Percentiles rank a stretch among this genome's conserved stretches.
Evolutionary conservation across 2,329 filamentous ascomycete genomes (phyloP).

Genomic region (Coniochaeta sp.): DNA sequence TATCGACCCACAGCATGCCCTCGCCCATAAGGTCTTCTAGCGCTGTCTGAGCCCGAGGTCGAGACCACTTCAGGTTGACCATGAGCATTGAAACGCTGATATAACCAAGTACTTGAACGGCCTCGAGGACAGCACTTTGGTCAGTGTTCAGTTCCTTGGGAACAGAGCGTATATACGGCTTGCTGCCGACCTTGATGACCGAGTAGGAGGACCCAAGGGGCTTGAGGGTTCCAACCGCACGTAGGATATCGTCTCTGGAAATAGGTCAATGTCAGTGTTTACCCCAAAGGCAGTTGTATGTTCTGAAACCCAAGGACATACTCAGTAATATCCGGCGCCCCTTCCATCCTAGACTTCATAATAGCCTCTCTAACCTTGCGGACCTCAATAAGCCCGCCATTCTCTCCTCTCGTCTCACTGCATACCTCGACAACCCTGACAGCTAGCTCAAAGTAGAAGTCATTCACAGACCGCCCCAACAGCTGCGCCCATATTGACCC

Average conservation of each 20-base stretch:
- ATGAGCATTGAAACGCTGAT: conserved; percentile 86
- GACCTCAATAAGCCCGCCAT: conserved; percentile 84
- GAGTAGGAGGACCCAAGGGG: conserved; percentile 86
- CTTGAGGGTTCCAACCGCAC: conserved; percentile 78
- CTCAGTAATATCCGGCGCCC: conserved; percentile 74
- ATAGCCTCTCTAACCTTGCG: conserved; percentile 73
- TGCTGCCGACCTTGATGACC: conserved; percentile 74
- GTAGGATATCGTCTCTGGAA: conserved; percentile 75
- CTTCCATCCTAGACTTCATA: conserved; percentile 64
- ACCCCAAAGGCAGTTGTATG: neutral
- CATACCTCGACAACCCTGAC: conserved; percentile 95
- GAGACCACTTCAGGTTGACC: conserved; percentile 79
- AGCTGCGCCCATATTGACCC: conserved; percentile 86
- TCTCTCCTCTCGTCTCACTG: conserved; percentile 76
- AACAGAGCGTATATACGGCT: conserved; percentile 83
- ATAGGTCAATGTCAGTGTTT: neutral
- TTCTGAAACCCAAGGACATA: conserved; percentile 26
- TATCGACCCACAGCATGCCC: conserved; percentile 90
- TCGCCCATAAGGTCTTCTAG: conserved; percentile 85
- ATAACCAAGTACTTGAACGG: conserved; percentile 81
- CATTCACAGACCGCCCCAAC: conserved; percentile 84
- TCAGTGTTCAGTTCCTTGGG: conserved; percentile 94
- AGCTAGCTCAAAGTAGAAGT: conserved; percentile 97
- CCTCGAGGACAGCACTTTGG: conserved; percentile 87
- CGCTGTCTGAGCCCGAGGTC: conserved; percentile 77